Evolutionary conservation across 2,329 filamentous ascomycete species (phyloP).

Genomic region (Xylaria sp.): DNA sequence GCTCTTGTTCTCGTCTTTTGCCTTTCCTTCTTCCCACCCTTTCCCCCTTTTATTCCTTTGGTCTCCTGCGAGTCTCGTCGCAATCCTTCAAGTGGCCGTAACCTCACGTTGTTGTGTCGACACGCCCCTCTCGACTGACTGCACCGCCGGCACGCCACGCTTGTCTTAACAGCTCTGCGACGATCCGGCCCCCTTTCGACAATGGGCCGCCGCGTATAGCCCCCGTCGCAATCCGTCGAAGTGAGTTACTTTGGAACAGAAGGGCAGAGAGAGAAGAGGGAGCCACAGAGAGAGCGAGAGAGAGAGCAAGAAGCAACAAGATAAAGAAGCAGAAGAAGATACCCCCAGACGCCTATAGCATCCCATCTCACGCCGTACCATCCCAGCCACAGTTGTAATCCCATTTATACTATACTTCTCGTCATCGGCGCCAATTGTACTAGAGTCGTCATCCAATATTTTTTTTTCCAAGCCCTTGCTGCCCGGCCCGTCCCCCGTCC

Average conservation of each 20-base stretch:
- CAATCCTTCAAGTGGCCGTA: constrained; percentile 30
- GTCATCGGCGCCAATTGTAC: constrained; percentile 31
- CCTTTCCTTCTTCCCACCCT: constrained; percentile 34
- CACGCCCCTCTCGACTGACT: constrained; percentile 28
- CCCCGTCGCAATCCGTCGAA: constrained; percentile 46
- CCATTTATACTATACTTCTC: constrained; percentile 20
- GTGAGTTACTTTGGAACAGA: constrained; percentile 33
- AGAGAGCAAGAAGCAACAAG: constrained; percentile 11
- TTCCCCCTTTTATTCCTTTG: constrained; percentile 36
- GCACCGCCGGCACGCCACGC: constrained; percentile 29
- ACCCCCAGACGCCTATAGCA: constrained; percentile 17
- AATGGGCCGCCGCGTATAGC: constrained; percentile 48
- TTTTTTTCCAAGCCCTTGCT: constrained; percentile 26
- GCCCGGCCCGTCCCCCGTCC: constrained; percentile 12
- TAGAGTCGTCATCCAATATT: constrained; percentile 33
- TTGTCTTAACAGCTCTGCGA: constrained; percentile 38
- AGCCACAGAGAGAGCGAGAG: background rate
- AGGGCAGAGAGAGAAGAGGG: constrained; percentile 27
- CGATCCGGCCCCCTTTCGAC: constrained; percentile 39
- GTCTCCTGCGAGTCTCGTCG: constrained; percentile 35
- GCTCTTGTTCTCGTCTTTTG: constrained; percentile 34
- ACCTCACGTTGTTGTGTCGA: constrained; percentile 31
- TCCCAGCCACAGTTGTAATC: constrained; percentile 27
- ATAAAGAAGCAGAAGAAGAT: constrained; percentile 20
- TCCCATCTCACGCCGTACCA: constrained; percentile 14